A percentile compares a stretch with the other conserved stretches of the same genome.
phyloP scores from a whole-genome alignment of 257 asterid species.

The Thymus mandschuricus region DNA sequence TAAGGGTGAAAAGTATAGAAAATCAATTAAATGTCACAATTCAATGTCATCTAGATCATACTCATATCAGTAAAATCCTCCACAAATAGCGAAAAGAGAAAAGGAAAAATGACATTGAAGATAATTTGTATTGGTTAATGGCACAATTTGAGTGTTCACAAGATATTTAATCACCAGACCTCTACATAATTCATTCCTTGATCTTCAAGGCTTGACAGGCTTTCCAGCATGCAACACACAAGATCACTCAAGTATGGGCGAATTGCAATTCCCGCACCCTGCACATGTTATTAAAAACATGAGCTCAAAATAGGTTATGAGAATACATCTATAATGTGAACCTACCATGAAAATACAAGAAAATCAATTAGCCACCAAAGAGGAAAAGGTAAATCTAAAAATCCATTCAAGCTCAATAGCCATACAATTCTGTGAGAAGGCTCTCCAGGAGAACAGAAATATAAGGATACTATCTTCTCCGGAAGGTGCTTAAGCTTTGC shows the following conservation, averaged over 20 bases:
- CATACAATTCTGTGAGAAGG: constrained; percentile 10
- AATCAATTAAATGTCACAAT: constrained; percentile 23
- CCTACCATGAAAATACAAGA: background rate
- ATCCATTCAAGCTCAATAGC: background rate
- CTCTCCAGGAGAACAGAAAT: constrained; percentile 10
- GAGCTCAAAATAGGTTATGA: constrained; percentile 8
- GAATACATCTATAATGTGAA: constrained; percentile 5
- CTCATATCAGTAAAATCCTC: constrained; percentile 15
- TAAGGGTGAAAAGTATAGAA: constrained; percentile 17
- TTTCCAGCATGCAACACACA: constrained; percentile 98
- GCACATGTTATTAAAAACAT: constrained; percentile 26
- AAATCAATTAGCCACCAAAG: constrained; percentile 21
- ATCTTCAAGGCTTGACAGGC: constrained; percentile 98
- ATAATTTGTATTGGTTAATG: background rate
- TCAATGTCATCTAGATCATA: constrained; percentile 24
- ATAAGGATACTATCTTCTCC: constrained; percentile 11
- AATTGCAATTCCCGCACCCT: constrained; percentile 95
- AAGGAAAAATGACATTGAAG: background rate
- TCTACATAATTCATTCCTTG: constrained; percentile 97
- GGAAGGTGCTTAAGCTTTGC: background rate
- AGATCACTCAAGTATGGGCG: constrained; percentile 91
- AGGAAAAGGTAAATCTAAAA: constrained; percentile 17
- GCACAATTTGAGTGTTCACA: constrained; percentile 18
- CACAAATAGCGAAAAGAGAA: constrained; percentile 1
- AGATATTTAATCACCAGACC: constrained; percentile 50